Evolutionary conservation across 208 protist species (phyloP).

Genomic region (Trypanosoma vivax): DNA sequence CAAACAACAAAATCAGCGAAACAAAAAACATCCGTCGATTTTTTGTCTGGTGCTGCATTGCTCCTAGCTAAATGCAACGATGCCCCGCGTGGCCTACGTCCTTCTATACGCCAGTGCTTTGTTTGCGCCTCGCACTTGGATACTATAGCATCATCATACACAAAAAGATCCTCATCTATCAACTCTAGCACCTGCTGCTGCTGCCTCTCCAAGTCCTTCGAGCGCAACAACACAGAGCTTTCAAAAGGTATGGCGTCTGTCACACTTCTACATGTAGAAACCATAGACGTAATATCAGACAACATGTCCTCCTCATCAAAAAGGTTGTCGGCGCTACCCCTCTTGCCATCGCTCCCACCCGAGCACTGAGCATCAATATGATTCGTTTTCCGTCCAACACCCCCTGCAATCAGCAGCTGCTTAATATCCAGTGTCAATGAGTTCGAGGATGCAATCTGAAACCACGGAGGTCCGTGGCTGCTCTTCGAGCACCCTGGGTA

Average conservation of each 20-base stretch:
- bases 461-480: neutral
- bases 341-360: neutral
- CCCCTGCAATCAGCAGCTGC: neutral
- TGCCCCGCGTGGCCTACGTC: slow-evolving; percentile 48
- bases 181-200: slow-evolving; percentile 35
- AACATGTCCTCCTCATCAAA: slow-evolving; percentile 18
- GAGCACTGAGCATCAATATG: too few relatives aligned
- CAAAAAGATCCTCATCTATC: slow-evolving; percentile 70
- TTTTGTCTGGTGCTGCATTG: too few relatives aligned
- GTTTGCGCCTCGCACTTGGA: slow-evolving; percentile 59
- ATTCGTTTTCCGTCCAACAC: neutral
- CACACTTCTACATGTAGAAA: slow-evolving; percentile 8
- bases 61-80: too few relatives aligned
- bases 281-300: slow-evolving; percentile 28
- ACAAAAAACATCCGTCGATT: slow-evolving; percentile 32
- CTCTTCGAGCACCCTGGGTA: too few relatives aligned
- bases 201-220: slow-evolving; percentile 74
- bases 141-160: slow-evolving; percentile 83
- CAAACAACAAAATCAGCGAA: slow-evolving; percentile 83
- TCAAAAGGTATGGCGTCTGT: neutral
- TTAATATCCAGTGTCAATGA: neutral
- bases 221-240: slow-evolving; percentile 25
- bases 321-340: neutral
- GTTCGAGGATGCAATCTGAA: neutral
- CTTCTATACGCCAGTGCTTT: slow-evolving; percentile 68